Conservation (phyloP, 75 land plant species). For the Picea glauca region DNA sequence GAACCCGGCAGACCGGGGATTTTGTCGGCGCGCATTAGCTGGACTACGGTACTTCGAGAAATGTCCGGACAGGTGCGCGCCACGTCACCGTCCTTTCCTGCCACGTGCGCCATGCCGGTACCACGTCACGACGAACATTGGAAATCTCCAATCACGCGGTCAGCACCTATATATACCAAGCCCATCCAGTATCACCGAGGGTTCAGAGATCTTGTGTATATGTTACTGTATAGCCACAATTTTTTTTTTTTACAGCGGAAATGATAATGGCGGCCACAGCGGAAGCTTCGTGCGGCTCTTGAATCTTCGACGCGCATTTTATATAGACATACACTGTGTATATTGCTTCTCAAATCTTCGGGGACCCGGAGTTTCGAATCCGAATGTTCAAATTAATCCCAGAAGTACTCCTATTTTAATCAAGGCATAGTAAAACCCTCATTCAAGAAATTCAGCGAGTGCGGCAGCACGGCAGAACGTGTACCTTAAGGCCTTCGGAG, state of each 20-base stretch:
- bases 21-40: too few relatives aligned
- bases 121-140: neutral
- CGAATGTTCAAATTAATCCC: neutral
- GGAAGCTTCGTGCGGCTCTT: neutral
- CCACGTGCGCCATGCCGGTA: neutral
- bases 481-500: too few relatives aligned
- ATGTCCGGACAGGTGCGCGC: neutral
- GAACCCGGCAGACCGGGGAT: neutral
- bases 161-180: neutral
- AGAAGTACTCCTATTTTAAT: neutral
- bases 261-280: neutral
- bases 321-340: neutral
- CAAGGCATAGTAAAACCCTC: neutral
- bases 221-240: too few relatives aligned
- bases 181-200: too few relatives aligned
- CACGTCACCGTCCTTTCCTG: neutral
- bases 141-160: neutral
- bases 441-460: too few relatives aligned
- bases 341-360: neutral
- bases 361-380: neutral
- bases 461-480: neutral
- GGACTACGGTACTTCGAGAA: neutral
- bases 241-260: too few relatives aligned
- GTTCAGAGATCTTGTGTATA: neutral
- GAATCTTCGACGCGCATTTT: conserved; percentile 1